Conservation (phyloP, 163 green algal genomes). For the Coccomyxa subellipsoidea region DNA sequence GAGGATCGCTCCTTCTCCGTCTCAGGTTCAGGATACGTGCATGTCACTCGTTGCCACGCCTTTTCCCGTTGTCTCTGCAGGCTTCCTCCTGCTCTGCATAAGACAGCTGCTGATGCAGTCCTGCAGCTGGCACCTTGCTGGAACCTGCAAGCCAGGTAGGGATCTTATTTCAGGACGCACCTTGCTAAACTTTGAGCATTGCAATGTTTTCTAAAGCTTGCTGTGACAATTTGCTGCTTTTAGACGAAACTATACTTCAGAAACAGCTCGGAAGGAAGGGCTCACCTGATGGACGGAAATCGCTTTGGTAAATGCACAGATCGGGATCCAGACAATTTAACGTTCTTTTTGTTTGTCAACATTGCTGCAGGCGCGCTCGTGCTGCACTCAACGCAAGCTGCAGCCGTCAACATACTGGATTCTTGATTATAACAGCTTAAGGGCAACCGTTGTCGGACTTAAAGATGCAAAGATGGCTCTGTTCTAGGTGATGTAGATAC, state of each 20-base stretch:
- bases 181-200: too few species aligned
- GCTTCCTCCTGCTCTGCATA: background rate
- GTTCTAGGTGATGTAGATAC: too few species aligned
- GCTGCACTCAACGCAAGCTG: background rate
- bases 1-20: conserved; percentile 71
- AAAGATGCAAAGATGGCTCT: too few species aligned
- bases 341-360: background rate
- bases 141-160: background rate
- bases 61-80: background rate
- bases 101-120: background rate
- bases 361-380: background rate
- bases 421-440: background rate
- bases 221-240: too few species aligned
- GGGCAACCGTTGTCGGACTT: too few species aligned
- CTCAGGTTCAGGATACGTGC: conserved; percentile 64
- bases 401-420: background rate
- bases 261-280: background rate
- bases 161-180: background rate
- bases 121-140: background rate
- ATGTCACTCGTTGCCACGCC: background rate
- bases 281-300: background rate
- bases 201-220: too few species aligned
- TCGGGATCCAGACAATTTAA: background rate
- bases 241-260: too few species aligned
- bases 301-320: background rate